Evolutionary conservation across 148 eudicot genomes (phyloP), one percentile per base, ranked within the genome.

Genomic region (Arbutus unedo): DNA sequence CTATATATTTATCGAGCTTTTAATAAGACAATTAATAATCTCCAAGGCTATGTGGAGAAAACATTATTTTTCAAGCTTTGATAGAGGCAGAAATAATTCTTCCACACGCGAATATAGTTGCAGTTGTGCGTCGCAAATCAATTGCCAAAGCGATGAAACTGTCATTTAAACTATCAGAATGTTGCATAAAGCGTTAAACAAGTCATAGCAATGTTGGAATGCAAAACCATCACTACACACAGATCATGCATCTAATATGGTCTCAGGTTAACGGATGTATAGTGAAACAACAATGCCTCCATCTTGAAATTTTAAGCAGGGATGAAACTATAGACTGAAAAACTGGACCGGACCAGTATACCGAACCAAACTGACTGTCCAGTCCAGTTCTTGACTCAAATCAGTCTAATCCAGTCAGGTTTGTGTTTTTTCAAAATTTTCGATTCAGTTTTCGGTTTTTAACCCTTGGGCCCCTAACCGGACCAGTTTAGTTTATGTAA

Each of bases 221-320:
- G 8, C 23, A 80, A 49, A 45, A 49, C 82, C 23, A 49, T 80
- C 4, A 49, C 51, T 23, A 25, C 21, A 21, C 50, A 80, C 10
- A 56, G 13, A 53, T 76, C 16, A 16, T 31, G 43, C 16, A 49
- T 79, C 72, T 50, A 23, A 60, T n/a, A 14, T 48, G 59, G 55
- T 48, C n/a, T 62, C 25, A 18, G 56, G 60, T 70, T 51, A 8
- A 70, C 51, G 18, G 25, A 19, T 53, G 51, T 50, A 21, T 67
- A 47, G 25, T 67, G 16, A 67, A 45, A 68, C 23, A 13, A 50
- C 60, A 68, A 51, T 31, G 49, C 50, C 14, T 8, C 70, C 11
- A 60, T 45, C 38, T 23, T 48, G 60, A 82, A 41, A 82, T 44
- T 82, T 74, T 38, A 21, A n/a, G 57, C n/a, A n/a, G n/a, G n/a